Evolutionary conservation across 306 rosid species (phyloP), one percentile per base, ranked within the genome.

Genomic region (Vachellia collinsii): DNA sequence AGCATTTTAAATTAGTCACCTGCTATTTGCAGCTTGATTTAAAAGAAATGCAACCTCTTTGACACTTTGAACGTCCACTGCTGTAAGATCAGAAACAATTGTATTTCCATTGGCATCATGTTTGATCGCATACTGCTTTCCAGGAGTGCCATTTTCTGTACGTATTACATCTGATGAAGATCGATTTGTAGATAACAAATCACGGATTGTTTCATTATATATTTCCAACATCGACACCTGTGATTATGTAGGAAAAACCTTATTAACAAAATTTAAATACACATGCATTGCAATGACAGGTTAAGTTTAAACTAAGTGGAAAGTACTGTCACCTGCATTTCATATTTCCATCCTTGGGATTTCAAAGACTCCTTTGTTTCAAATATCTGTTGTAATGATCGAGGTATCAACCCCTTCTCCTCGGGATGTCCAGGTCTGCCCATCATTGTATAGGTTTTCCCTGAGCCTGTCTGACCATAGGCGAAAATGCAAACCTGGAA

Each of bases 361-460:
- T 89, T 86, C 50, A 89, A 96, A 76, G 90, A 88, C 82, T 89
- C 92, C 78, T 86, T 91, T 44, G 98, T 77, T 81, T 89, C 90
- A 85, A 95, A 95, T 73, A 95, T 93, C 82, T 95, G 99, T 84
- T 95, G 97, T 62, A 95, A 85, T 0, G 97, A 91, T 58, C 98
- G 99, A 7, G 99, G 98, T 78, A 95, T 93, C 88, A 95, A 81
- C 17, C 99, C 99, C 77, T 91, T 95, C 79, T 86, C 92, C 65
- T 86, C 96, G 44, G 83, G 88, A 64, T 87, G 88, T 82, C 97
- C 98, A 8, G 98, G 97, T 63, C 88, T 85, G 25, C 99, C 99
- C 99, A 95, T 95, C 99, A 95, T 95, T 19, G 99, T 95, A 80
- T 95, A 93, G 34, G 99, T 95, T 88, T 95, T 95, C 48, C 99